Base-by-base conservation (phyloP, 2,329 filamentous ascomycete species). In the Chaetothyriales sp. region DNA sequence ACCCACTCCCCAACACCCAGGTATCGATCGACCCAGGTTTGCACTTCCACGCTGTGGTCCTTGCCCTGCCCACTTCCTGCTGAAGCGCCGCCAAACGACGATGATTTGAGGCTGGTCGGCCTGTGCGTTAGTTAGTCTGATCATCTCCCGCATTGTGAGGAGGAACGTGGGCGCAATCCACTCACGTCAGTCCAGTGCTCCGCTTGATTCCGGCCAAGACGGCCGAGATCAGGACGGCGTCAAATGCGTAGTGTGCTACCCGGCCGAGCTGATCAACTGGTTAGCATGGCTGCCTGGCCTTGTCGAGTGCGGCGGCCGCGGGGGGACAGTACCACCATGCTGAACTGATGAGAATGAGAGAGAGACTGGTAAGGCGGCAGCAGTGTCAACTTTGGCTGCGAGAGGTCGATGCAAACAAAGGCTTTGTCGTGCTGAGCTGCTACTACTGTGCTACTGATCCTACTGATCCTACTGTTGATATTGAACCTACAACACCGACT, bases 141-240 rank as follows among this genome's bases (percentile, higher is more conserved):
- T 77, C 66, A 77, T 64, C 57, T 55, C 54, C 3, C 44, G 44
- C 40, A n/a, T 28, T 18, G n/a, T 46, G 43, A 10, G n/a, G n/a
- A 18, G n/a, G 19, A 2, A n/a, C n/a, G 3, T 4, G 4, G 44
- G n/a, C 4, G 4, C 9, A 46, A 20, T 20, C 10, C 19, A 85
- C 86, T 80, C 86, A 98, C 92, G 89, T 95, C 73, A 98, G 77
- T 65, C 92, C 92, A 56, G 92, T 97, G 59, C 90, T 95, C 62
- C 92, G 88, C 74, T 94, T 94, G 76, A 98, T 89, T 64, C 92
- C 92, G 43, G 92, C 92, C 60, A 98, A 82, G 69, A 97, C 90
- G 58, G 92, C 87, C 64, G 92, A 98, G 69, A 98, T 75, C 63
- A 97, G 81, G 61, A 97, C 88, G 58, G 90, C 90, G 72, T 97